phyloP scores from a whole-genome alignment of 2,329 filamentous ascomycete species.

The Simplicillium sp. region DNA sequence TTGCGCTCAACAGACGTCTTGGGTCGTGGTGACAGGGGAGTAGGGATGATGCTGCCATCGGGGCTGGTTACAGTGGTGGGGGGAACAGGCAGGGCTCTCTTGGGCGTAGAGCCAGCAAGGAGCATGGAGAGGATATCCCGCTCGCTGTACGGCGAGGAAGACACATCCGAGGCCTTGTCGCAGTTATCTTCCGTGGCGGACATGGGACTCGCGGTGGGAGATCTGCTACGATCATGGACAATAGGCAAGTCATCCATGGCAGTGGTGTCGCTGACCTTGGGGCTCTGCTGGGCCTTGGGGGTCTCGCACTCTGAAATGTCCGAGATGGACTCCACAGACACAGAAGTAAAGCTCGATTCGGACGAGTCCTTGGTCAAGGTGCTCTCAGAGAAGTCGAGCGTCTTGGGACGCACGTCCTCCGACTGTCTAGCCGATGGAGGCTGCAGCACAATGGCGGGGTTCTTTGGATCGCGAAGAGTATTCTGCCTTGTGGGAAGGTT shows the following conservation, averaged over 20 bases:
- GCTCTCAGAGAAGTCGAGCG: background rate
- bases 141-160: conserved; percentile 22
- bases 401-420: conserved; percentile 11
- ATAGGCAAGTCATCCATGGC: conserved; percentile 3
- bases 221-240: conserved; percentile 5
- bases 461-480: conserved; percentile 1
- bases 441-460: conserved; percentile 4
- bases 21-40: conserved; percentile 17
- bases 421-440: conserved; percentile 5
- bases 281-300: background rate
- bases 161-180: conserved; percentile 7
- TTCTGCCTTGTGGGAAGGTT: background rate
- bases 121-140: conserved; percentile 22
- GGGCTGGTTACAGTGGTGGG: conserved; percentile 16
- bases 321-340: conserved; percentile 13
- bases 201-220: conserved; percentile 7
- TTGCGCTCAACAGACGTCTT: conserved; percentile 8
- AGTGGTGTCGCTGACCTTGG: conserved; percentile 5
- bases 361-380: conserved; percentile 6
- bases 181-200: conserved; percentile 2
- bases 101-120: conserved; percentile 11
- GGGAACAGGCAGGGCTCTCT: conserved; percentile 18
- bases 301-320: conserved; percentile 4
- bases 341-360: conserved; percentile 15
- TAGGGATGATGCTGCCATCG: conserved; percentile 16